phyloP scores from a whole-genome alignment of 139 green algal genomes.

The Diplosphaera chodatii region DNA sequence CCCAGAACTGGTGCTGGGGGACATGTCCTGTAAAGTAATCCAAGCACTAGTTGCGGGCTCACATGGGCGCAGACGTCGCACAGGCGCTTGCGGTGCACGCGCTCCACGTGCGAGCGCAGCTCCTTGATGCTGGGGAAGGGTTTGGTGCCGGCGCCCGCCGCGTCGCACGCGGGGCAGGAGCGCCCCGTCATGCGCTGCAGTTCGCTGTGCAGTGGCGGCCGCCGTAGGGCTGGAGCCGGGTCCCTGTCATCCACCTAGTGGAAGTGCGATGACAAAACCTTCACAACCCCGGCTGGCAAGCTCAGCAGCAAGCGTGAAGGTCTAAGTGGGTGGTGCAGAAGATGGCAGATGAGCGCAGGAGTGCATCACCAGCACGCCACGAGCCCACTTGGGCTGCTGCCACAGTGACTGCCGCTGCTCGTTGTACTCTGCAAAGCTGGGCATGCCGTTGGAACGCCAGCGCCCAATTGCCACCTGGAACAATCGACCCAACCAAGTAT shows the following conservation, averaged over 20 bases:
- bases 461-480: slow-evolving; percentile 45
- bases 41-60: neutral
- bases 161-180: slow-evolving; percentile 48
- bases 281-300: too few species aligned
- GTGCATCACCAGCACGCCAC: slow-evolving; percentile 20
- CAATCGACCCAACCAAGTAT: too few species aligned
- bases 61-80: slow-evolving; percentile 40
- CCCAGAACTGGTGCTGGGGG: too few species aligned
- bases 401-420: slow-evolving; percentile 11
- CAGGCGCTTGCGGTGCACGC: slow-evolving; percentile 23
- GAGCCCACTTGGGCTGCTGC: slow-evolving; percentile 20
- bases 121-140: slow-evolving; percentile 31
- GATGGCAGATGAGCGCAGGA: neutral
- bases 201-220: slow-evolving; percentile 9
- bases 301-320: neutral
- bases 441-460: slow-evolving; percentile 12
- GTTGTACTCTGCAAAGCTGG: slow-evolving; percentile 1
- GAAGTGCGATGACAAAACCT: neutral
- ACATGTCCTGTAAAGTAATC: too few species aligned
- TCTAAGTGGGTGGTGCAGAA: slow-evolving; percentile 5
- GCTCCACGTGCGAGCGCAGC: slow-evolving; percentile 36
- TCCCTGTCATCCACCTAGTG: slow-evolving; percentile 10
- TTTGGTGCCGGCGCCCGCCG: neutral
- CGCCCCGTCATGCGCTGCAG: slow-evolving; percentile 32
- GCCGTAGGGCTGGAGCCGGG: neutral